These are phyloP conservation scores for Fagus crenata DNA, from an alignment of 306 rosid species.

Conservation along the genomic window DNA sequence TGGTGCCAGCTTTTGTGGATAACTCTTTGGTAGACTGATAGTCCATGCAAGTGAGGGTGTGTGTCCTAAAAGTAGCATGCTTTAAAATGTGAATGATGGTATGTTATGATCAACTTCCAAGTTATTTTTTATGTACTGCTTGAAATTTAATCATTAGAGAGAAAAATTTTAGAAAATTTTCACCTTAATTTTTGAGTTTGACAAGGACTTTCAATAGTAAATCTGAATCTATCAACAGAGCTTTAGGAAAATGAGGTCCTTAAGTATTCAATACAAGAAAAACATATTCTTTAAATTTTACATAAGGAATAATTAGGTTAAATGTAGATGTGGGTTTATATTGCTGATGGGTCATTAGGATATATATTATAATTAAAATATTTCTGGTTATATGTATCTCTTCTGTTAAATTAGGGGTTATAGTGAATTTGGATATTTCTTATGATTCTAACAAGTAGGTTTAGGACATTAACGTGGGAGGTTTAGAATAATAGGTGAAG, in stretches of 20 bases:
- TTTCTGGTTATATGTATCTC: too few relatives aligned
- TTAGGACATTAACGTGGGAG: background rate
- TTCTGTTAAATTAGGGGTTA: too few relatives aligned
- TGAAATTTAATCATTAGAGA: background rate
- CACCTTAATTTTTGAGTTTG: too few relatives aligned
- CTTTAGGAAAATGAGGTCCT: too few relatives aligned
- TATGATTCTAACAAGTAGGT: background rate
- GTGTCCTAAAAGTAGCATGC: too few relatives aligned
- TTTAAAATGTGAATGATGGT: background rate
- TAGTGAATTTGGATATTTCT: background rate
- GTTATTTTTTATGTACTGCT: background rate
- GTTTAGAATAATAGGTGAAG: slow-evolving; percentile 7
- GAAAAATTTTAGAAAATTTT: background rate
- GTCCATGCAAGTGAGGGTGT: background rate
- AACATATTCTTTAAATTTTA: background rate
- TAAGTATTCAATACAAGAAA: too few relatives aligned
- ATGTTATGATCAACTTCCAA: background rate
- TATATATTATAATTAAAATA: too few relatives aligned
- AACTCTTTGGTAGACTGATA: background rate
- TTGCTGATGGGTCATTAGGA: background rate
- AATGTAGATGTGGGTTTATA: background rate
- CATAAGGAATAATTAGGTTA: background rate
- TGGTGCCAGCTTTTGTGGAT: background rate
- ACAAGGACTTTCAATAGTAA: too few relatives aligned
- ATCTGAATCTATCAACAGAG: too few relatives aligned